Base-by-base conservation (phyloP, 108 stramenopile genomes). In the Cyclotella cryptica region DNA sequence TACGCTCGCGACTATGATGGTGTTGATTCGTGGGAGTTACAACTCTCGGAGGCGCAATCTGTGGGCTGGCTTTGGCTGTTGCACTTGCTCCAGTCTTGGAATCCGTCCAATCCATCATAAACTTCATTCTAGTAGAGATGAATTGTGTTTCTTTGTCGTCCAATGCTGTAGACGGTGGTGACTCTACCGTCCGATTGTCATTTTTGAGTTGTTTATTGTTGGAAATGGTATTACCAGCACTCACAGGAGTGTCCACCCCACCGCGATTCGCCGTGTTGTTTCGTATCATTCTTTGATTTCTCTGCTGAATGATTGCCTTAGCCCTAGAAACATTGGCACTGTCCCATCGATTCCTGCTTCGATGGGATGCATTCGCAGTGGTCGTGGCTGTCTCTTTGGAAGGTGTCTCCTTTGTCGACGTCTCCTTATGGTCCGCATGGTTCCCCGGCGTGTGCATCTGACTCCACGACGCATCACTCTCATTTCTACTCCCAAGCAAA, bases 91-190 rank as follows among this genome's bases (percentile, higher is more conserved):
- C 45, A 46, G 22, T 29, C 44, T 65, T 65, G 28, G 14, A 0
- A 10, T 65, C 45, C 13, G 18, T 65, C 64, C 64, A 65, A 65
- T 45, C 64, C 64, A 65, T 46, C 64, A 65, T 47, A 13, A 22
- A 65, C 64, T 46, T 24, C 28, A 65, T 29, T 24, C 64, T 24
- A 21, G 30, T 39, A 29, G 29, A 0, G 12, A 61, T 61, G 30
- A 61, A 61, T n/a, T 15, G 13, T n/a, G 29, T 39, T 61, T 61
- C 30, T 14, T 29, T 30, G 0, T 61, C 30, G 12, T 10, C n/a
- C 12, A 30, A 9, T 0, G 30, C 4, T 7, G 64, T 43, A 4
- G 64, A 26, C 22, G 28, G 45, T 27, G 45, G 45, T 46, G 9
- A 26, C 24, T 2, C 19, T 21, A 45, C 64, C 64, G 45, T 65